These are phyloP conservation scores for Aspergillus sp. DNA, from an alignment of 2,329 filamentous ascomycete genomes.

Conservation along the genomic window DNA sequence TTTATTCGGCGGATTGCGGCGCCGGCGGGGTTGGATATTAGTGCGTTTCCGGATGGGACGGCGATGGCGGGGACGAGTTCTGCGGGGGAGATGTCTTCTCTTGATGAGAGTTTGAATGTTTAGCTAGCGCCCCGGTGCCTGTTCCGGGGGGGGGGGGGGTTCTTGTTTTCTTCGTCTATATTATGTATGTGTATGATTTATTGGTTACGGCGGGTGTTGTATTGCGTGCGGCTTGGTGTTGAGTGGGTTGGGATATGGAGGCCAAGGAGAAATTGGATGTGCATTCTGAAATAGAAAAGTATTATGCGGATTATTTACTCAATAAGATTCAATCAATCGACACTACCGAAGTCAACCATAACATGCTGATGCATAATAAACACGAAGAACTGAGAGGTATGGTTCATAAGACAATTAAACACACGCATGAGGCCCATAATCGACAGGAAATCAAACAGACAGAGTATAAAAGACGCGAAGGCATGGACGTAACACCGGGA, in stretches of 20 bases:
- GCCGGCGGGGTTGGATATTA: conserved; percentile 27
- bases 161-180: no score
- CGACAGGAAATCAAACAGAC: background rate
- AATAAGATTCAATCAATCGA: background rate
- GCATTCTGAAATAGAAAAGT: background rate
- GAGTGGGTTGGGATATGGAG: background rate
- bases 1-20: conserved; percentile 31
- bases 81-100: no score
- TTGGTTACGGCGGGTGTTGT: no score
- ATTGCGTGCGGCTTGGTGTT: no score
- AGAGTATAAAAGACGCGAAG: background rate
- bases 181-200: no score
- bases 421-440: background rate
- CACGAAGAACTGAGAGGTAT: background rate
- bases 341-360: background rate
- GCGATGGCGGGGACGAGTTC: background rate
- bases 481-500: background rate
- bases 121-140: no score
- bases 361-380: background rate
- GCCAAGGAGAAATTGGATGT: background rate
- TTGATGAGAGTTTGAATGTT: no score
- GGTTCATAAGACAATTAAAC: background rate
- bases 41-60: conserved; percentile 27
- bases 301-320: background rate
- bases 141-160: no score